Percentiles rank a stretch among this genome's conserved stretches.
Evolutionary conservation across 257 asterid genomes (phyloP).

Genomic region (Vinca minor): DNA sequence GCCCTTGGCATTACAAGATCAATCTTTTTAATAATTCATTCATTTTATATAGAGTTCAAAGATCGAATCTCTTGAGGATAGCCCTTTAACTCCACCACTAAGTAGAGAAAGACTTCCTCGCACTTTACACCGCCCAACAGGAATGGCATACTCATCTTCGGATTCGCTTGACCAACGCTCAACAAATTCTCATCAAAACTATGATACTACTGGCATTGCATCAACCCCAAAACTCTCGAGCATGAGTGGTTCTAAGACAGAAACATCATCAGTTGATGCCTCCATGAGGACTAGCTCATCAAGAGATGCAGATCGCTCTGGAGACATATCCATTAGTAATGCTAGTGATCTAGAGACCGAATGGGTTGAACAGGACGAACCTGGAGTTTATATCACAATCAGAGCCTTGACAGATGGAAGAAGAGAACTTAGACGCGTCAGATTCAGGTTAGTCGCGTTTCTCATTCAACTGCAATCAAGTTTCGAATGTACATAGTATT

Average conservation of each 20-base stretch:
- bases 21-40: not conserved
- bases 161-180: conserved; percentile 57
- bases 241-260: conserved; percentile 36
- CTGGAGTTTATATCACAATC: conserved; percentile 91
- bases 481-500: no score
- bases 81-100: conserved; percentile 84
- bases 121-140: conserved; percentile 47
- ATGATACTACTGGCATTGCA: conserved; percentile 47
- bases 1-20: not conserved
- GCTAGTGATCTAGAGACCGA: conserved; percentile 83
- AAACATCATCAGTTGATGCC: conserved; percentile 48
- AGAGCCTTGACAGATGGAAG: conserved; percentile 75
- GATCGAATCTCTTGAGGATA: conserved; percentile 53
- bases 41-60: conserved; percentile 36
- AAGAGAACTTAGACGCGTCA: conserved; percentile 84
- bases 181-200: conserved; percentile 38
- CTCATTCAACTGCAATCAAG: not conserved
- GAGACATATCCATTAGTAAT: conserved; percentile 81
- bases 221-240: conserved; percentile 92
- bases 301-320: conserved; percentile 65
- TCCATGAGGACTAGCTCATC: conserved; percentile 78
- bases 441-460: conserved; percentile 80
- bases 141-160: conserved; percentile 57
- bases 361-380: conserved; percentile 95
- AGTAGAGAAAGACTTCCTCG: conserved; percentile 63